phyloP scores from a whole-genome alignment of 495 filamentous ascomycete species.

The Penicillium macrosclerotiorum region DNA sequence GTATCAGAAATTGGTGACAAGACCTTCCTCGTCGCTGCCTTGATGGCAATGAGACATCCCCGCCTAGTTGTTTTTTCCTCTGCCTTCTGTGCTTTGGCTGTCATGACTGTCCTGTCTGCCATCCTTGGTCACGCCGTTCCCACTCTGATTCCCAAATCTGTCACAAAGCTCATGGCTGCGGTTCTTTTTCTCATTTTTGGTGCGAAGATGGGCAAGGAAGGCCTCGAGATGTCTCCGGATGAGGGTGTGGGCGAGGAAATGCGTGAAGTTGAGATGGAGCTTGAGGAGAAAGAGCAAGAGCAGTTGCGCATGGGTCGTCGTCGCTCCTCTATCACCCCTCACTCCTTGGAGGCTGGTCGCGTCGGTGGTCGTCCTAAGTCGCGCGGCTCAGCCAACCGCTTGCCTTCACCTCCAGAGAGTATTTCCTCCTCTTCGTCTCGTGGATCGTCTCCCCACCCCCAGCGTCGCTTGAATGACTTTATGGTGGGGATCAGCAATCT shows the following conservation, averaged over 20 bases:
- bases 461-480: slow-evolving; percentile 37
- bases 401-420: slow-evolving; percentile 53
- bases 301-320: slow-evolving; percentile 53
- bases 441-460: slow-evolving; percentile 52
- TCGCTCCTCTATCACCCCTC: slow-evolving; percentile 52
- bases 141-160: slow-evolving; percentile 79
- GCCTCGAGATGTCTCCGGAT: slow-evolving; percentile 78
- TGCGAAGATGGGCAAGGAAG: slow-evolving; percentile 79
- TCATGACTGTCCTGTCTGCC: slow-evolving; percentile 96
- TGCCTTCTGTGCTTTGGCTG: slow-evolving; percentile 83
- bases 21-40: slow-evolving; percentile 92
- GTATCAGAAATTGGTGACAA: slow-evolving; percentile 98
- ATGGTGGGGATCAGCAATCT: slow-evolving; percentile 77
- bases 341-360: slow-evolving; percentile 49
- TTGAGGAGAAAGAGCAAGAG: slow-evolving; percentile 87
- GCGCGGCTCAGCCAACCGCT: slow-evolving; percentile 45
- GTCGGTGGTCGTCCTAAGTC: slow-evolving; percentile 42
- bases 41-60: slow-evolving; percentile 99
- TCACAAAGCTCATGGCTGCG: slow-evolving; percentile 84
- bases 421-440: slow-evolving; percentile 57
- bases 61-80: slow-evolving; percentile 90
- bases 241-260: slow-evolving; percentile 93
- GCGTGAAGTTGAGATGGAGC: slow-evolving; percentile 92
- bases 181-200: slow-evolving; percentile 88
- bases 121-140: slow-evolving; percentile 93